Percentiles rank a stretch among this genome's conserved stretches.
These are phyloP conservation scores for Ceratocystis variospora DNA, from an alignment of 2,329 filamentous ascomycete species.

Conservation along the genomic window DNA sequence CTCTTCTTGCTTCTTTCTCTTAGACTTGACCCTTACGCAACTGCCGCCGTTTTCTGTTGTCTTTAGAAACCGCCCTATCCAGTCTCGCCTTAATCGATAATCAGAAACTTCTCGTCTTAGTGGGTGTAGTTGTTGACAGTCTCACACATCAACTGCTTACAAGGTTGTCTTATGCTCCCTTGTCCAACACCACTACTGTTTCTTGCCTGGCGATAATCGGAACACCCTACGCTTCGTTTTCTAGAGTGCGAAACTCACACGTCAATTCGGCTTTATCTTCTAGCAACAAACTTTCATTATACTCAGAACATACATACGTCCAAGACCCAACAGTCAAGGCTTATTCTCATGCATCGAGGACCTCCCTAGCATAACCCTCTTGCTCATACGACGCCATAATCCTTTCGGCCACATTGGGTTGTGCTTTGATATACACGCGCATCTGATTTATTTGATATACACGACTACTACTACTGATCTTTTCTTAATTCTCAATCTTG, in stretches of 20 bases:
- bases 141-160: background rate
- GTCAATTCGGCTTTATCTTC: background rate
- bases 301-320: background rate
- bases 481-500: conserved; percentile 8
- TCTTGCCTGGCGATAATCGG: background rate
- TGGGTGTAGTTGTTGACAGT: background rate
- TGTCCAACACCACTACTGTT: background rate
- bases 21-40: background rate
- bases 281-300: background rate
- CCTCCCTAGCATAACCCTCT: conserved; percentile 9
- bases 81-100: background rate
- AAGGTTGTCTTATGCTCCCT: background rate
- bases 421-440: background rate
- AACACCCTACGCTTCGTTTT: background rate
- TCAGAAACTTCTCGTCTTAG: background rate
- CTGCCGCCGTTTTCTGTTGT: background rate
- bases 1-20: background rate
- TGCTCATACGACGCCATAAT: background rate
- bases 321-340: background rate
- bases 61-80: background rate
- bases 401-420: background rate
- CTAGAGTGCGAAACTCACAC: background rate
- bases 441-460: background rate
- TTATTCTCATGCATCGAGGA: conserved; percentile 12
- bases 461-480: conserved; percentile 8